Percentiles rank a stretch among this genome's conserved stretches.
Conservation (phyloP, 164 flowering plant genomes). For the Magnolia officinalis region DNA sequence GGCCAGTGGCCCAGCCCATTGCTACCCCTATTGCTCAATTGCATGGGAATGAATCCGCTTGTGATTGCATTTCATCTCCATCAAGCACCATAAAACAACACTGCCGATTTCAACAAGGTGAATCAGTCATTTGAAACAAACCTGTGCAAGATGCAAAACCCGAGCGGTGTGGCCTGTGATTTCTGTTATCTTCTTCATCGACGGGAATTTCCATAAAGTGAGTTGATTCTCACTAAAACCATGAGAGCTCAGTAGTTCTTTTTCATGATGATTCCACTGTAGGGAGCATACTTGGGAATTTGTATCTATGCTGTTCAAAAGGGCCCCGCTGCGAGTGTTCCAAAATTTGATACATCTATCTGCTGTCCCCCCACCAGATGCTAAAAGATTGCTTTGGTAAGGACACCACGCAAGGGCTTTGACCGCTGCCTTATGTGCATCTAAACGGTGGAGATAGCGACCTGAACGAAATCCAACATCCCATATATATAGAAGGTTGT, state of each 20-base stretch:
- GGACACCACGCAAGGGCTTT: slow-evolving; percentile 11
- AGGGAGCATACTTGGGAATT: slow-evolving; percentile 9
- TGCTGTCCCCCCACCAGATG: slow-evolving; percentile 9
- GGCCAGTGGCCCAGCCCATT: too few species aligned
- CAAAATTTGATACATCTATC: slow-evolving; percentile 9
- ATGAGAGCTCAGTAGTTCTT: slow-evolving; percentile 8
- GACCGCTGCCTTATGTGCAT: slow-evolving; percentile 8
- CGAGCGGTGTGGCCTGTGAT: slow-evolving; percentile 6
- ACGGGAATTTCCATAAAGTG: slow-evolving; percentile 7
- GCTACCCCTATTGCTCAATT: too few species aligned
- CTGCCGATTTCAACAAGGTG: neutral
- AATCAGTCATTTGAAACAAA: neutral
- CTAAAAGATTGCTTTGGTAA: slow-evolving; percentile 4
- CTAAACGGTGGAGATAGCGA: slow-evolving; percentile 4
- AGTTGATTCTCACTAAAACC: slow-evolving; percentile 11
- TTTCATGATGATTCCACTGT: slow-evolving; percentile 5
- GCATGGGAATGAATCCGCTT: too few species aligned
- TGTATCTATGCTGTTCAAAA: slow-evolving; percentile 5
- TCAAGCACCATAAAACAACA: neutral
- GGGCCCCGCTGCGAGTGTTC: neutral
- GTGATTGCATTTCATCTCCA: neutral
- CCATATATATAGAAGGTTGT: slow-evolving; percentile 12
- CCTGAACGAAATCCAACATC: slow-evolving; percentile 5
- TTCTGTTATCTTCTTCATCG: slow-evolving; percentile 7
- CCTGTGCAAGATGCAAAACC: slow-evolving; percentile 9